These are phyloP conservation scores for Plasmopara muralis DNA, from an alignment of 352 stramenopile genomes.

Conservation along the genomic window DNA sequence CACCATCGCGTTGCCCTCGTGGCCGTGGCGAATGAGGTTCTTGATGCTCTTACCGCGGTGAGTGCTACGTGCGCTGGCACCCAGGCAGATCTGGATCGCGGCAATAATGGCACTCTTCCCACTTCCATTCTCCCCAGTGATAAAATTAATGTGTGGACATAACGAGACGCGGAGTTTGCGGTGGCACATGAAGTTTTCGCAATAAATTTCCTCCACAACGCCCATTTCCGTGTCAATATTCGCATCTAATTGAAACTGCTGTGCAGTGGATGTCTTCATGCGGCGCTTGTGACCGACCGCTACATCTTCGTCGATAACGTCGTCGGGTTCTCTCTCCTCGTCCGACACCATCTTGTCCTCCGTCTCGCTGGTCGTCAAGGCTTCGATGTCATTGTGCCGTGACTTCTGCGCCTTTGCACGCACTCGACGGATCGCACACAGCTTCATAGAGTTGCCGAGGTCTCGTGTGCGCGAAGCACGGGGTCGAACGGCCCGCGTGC, in stretches of 20 bases:
- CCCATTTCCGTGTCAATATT: constrained; percentile 79
- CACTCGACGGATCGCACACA: constrained; percentile 15
- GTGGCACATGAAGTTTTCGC: constrained; percentile 99
- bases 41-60: constrained; percentile 94
- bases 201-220: constrained; percentile 93
- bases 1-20: constrained; percentile 81
- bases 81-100: constrained; percentile 96
- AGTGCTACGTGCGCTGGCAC: constrained; percentile 88
- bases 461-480: not conserved
- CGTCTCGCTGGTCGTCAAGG: constrained; percentile 25
- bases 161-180: constrained; percentile 87
- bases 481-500: constrained; percentile 1
- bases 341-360: constrained; percentile 29
- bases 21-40: constrained; percentile 92
- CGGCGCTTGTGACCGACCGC: constrained; percentile 16
- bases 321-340: constrained; percentile 9
- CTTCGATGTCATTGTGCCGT: constrained; percentile 8
- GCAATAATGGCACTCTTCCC: constrained; percentile 97
- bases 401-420: constrained; percentile 25
- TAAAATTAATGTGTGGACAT: constrained; percentile 78
- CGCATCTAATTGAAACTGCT: constrained; percentile 13
- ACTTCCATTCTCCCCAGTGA: constrained; percentile 90
- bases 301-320: constrained; percentile 13
- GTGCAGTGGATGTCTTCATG: constrained; percentile 2
- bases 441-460: constrained; percentile 5